Base-by-base conservation (phyloP, 768 basidiomycete species). In the Agaricus blazei region DNA sequence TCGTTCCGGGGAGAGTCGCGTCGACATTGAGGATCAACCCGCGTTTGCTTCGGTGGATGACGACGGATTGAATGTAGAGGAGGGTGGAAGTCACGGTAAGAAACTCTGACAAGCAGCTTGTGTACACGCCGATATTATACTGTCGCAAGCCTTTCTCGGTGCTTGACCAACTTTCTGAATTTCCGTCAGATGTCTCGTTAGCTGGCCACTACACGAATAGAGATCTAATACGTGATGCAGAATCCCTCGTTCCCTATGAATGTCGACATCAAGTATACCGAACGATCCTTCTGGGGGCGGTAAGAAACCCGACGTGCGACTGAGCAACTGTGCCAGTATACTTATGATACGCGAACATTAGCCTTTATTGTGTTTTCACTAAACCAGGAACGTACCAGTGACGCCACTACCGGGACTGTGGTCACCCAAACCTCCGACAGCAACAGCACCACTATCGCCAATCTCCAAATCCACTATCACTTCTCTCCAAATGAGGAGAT, bases 401-500 rank as follows among this genome's bases (percentile, higher is more conserved):
- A 90, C 76, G 31, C 83, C 81, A 55, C 48, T 54, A 52, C 52
- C 49, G 45, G 43, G 23, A 2, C 57, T 58, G 12, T 48, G 60
- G 51, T 27, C 61, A 60, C 24, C 52, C 54, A 47, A 60, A 57
- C 42, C 45, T 48, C 60, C 61, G 24, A 47, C 26, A 36, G 48
- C 23, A 9, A 54, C 46, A 46, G 48, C n/a, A 43, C 44, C 53
- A 26, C 55, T 12, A 48, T 75, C 74, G 9, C 71, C 80, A 28
- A 90, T 69, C 57, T 90, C 91, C 31, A 93, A 72, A 61, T 85
- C 88, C 36, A 64, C 50, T 7, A 88, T 79, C 60, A 97, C 84
- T 70, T 99, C 97, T 67, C 96, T 98, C 57, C 98, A 68, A 31
- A 98, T 87, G 50, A 98, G 71, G 23, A 98, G 68, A 70, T 99